Percentiles rank a stretch among this genome's conserved stretches.
phyloP scores from a whole-genome alignment of 2,329 filamentous ascomycete genomes.

The Clonostachys solani region DNA sequence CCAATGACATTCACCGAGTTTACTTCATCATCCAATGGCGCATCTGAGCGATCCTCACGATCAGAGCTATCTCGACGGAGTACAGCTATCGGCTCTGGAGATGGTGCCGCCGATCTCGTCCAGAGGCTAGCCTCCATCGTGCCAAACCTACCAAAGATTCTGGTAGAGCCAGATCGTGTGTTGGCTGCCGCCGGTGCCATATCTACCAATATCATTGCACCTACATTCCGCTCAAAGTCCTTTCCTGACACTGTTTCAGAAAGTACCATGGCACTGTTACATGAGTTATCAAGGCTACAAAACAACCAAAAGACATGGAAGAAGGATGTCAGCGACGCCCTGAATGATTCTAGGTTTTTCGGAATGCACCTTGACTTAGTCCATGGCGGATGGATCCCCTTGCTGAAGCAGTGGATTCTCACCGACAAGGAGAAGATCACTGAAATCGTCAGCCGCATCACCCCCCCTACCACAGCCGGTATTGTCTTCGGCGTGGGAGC shows the following conservation, averaged over 20 bases:
- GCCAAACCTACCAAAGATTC: slow-evolving; percentile 74
- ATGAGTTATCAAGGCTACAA: slow-evolving; percentile 71
- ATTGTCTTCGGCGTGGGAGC: slow-evolving; percentile 99
- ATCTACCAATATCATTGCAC: slow-evolving; percentile 77
- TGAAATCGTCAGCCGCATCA: slow-evolving; percentile 75
- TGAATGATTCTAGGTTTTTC: slow-evolving; percentile 87
- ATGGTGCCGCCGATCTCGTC: slow-evolving; percentile 70
- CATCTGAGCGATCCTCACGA: slow-evolving; percentile 29
- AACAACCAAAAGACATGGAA: slow-evolving; percentile 87
- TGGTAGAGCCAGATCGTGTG: slow-evolving; percentile 83
- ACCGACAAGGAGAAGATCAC: slow-evolving; percentile 84
- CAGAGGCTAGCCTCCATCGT: slow-evolving; percentile 75
- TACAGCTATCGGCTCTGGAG: slow-evolving; percentile 24
- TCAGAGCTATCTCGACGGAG: slow-evolving; percentile 29
- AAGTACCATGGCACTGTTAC: slow-evolving; percentile 67
- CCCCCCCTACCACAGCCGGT: slow-evolving; percentile 83
- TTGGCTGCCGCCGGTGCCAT: slow-evolving; percentile 74
- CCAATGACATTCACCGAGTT: slow-evolving; percentile 67
- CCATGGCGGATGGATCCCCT: slow-evolving; percentile 71
- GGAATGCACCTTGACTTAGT: slow-evolving; percentile 62
- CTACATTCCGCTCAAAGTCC: slow-evolving; percentile 74
- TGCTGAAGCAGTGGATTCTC: slow-evolving; percentile 79
- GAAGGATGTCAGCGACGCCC: slow-evolving; percentile 87
- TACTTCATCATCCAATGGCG: slow-evolving; percentile 27
- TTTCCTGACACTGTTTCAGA: slow-evolving; percentile 83